phyloP scores from a whole-genome alignment of 2,329 filamentous ascomycete species.

The Sordariomycetes sp. region DNA sequence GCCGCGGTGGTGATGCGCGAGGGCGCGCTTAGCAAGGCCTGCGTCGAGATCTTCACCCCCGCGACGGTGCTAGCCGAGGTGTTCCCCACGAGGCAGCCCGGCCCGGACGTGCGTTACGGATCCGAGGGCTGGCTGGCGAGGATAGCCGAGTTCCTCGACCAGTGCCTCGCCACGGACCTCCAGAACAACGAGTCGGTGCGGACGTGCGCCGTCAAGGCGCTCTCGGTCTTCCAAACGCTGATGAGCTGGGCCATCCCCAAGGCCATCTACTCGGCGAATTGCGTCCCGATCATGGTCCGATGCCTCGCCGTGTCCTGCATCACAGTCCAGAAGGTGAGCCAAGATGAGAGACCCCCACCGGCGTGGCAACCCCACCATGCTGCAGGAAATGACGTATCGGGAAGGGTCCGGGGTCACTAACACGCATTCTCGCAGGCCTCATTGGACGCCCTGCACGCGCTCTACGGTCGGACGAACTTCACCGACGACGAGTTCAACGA shows the following conservation, averaged over 20 bases:
- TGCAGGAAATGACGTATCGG: constrained; percentile 3
- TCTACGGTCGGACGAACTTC: constrained; percentile 65
- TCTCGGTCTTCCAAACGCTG: constrained; percentile 65
- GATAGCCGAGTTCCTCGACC: constrained; percentile 58
- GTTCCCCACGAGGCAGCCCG: constrained; percentile 59
- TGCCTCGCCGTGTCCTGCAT: constrained; percentile 58
- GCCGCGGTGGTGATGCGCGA: constrained; percentile 72
- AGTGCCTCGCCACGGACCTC: constrained; percentile 55
- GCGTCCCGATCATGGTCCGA: constrained; percentile 57
- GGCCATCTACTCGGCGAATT: constrained; percentile 59
- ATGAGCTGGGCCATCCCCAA: constrained; percentile 82
- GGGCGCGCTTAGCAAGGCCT: constrained; percentile 71
- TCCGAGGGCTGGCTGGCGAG: constrained; percentile 80
- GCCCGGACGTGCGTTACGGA: constrained; percentile 58
- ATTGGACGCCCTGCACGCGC: constrained; percentile 69
- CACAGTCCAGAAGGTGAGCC: constrained; percentile 54
- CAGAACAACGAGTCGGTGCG: constrained; percentile 54
- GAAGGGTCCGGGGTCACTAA: constrained; percentile 1
- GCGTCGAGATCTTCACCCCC: constrained; percentile 90
- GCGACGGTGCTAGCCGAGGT: constrained; percentile 59
- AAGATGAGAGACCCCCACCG: background rate
- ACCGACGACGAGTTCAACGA: constrained; percentile 65
- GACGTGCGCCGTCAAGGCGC: constrained; percentile 59
- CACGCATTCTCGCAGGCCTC: constrained; percentile 41
- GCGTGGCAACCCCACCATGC: background rate